phyloP scores from a whole-genome alignment of 257 asterid genomes.

The Nicotiana undulata region DNA sequence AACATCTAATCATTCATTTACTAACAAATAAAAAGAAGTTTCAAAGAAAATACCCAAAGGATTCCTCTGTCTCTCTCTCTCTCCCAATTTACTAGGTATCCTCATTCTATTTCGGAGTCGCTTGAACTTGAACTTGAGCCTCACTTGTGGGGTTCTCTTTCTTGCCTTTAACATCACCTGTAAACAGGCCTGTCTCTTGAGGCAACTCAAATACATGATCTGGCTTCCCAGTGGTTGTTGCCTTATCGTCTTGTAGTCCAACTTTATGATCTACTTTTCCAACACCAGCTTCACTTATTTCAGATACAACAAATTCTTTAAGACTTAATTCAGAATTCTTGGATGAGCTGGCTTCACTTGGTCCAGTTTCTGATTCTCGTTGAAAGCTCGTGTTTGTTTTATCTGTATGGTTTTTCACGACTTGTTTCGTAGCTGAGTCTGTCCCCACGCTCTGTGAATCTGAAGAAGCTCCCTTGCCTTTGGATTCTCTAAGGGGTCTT shows the following conservation, averaged over 20 bases:
- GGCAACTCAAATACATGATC: slow-evolving; percentile 5
- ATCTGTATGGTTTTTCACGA: neutral
- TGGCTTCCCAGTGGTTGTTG: slow-evolving; percentile 2
- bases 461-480: neutral
- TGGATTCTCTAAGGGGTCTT: slow-evolving; percentile 5
- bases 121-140: slow-evolving; percentile 22
- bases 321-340: neutral
- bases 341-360: neutral
- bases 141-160: slow-evolving; percentile 11
- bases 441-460: neutral
- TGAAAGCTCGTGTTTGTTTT: neutral
- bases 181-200: slow-evolving; percentile 5
- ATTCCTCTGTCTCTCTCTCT: neutral
- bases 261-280: neutral
- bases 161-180: slow-evolving; percentile 16
- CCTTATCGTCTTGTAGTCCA: neutral
- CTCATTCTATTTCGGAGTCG: slow-evolving; percentile 11
- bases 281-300: neutral
- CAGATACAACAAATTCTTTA: neutral
- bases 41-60: neutral
- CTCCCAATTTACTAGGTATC: neutral
- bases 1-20: neutral
- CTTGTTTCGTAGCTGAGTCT: neutral
- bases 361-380: neutral
- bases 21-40: neutral